These are phyloP conservation scores for Fusarium scirpi DNA, from an alignment of 2,329 filamentous ascomycete species.

Conservation along the genomic window DNA sequence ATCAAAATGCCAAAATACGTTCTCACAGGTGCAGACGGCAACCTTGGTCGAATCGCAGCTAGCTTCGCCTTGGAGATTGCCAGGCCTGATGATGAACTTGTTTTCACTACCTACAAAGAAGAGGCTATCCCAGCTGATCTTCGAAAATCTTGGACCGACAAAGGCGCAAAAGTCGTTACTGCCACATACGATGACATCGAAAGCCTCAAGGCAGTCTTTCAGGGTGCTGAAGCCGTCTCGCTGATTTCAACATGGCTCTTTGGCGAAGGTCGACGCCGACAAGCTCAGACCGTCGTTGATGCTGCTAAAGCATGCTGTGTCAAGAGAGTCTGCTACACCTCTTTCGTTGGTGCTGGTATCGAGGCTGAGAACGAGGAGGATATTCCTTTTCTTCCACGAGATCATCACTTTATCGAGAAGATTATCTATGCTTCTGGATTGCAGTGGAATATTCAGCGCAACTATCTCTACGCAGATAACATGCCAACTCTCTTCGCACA, in stretches of 20 bases:
- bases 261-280: constrained; percentile 37
- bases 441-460: constrained; percentile 42
- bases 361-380: constrained; percentile 44
- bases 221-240: constrained; percentile 43
- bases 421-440: constrained; percentile 41
- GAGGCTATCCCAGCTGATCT: constrained; percentile 33
- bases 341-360: constrained; percentile 41
- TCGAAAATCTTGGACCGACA: constrained; percentile 35
- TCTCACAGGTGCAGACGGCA: constrained; percentile 44
- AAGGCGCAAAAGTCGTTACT: constrained; percentile 36
- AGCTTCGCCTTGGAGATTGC: constrained; percentile 40
- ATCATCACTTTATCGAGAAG: constrained; percentile 43
- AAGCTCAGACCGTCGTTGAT: constrained; percentile 39
- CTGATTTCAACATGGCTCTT: constrained; percentile 45
- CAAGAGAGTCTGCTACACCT: constrained; percentile 43
- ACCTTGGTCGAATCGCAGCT: constrained; percentile 41
- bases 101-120: constrained; percentile 42
- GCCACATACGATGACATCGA: constrained; percentile 43
- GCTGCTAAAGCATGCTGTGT: constrained; percentile 43
- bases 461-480: constrained; percentile 43
- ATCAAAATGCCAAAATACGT: constrained; percentile 43
- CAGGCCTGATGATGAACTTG: constrained; percentile 39
- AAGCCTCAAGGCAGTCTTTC: constrained; percentile 41
- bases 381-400: constrained; percentile 42
- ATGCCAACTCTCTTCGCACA: constrained; percentile 40